Conservation (phyloP, 2,329 filamentous ascomycete genomes). For the Diplodia scrobiculata region DNA sequence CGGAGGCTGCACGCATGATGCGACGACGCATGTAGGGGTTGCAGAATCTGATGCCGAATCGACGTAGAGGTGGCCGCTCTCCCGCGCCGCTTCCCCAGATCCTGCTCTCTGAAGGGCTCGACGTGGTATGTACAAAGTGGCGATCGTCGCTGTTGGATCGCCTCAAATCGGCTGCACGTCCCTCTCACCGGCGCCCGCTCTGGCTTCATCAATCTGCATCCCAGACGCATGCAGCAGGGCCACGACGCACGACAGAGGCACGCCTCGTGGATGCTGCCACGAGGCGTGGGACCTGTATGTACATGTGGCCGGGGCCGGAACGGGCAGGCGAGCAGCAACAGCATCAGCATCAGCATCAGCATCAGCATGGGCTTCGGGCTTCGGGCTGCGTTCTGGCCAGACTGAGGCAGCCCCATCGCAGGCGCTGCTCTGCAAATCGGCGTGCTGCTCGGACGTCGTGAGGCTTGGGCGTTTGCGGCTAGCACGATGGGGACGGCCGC, state of each 20-base stretch:
- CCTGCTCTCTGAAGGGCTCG: neutral
- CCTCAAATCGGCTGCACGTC: neutral
- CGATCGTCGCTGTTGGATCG: slow-evolving; percentile 12
- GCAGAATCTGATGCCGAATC: slow-evolving; percentile 13
- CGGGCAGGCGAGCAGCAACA: neutral
- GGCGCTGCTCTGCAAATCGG: neutral
- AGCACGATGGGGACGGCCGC: slow-evolving; percentile 3
- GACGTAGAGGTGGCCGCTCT: slow-evolving; percentile 2
- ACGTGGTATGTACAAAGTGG: slow-evolving; percentile 9
- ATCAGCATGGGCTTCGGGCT: neutral
- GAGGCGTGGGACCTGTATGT: neutral
- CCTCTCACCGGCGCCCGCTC: neutral
- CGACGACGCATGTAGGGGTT: neutral
- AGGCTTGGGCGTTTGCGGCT: neutral
- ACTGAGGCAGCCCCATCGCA: neutral
- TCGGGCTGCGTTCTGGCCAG: neutral
- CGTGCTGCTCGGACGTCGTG: neutral
- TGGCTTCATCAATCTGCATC: neutral
- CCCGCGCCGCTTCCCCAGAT: slow-evolving; percentile 13
- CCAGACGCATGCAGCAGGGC: neutral
- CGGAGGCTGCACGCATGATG: slow-evolving; percentile 9
- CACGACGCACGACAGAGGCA: neutral
- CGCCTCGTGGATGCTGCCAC: neutral
- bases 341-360: too few relatives aligned
- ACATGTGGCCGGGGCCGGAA: neutral